Evolutionary conservation across 257 asterid genomes (phyloP).

Genomic region (Thymus mandschuricus): DNA sequence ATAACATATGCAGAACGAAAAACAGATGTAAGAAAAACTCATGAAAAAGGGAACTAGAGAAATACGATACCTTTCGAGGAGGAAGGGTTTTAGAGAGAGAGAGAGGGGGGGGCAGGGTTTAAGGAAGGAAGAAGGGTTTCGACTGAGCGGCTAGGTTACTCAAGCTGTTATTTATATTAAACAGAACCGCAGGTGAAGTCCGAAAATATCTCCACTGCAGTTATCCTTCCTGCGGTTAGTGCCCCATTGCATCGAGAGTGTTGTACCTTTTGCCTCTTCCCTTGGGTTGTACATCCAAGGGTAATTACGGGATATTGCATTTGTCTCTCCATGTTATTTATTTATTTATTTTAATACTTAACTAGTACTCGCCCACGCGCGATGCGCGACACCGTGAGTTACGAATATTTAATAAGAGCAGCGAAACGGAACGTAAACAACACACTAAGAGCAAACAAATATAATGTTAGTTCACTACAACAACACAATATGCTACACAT

Average conservation of each 20-base stretch:
- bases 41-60: not conserved
- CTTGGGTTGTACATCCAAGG: not conserved
- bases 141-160: slow-evolving; percentile 46
- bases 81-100: not conserved
- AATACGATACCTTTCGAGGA: slow-evolving; percentile 17
- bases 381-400: no score
- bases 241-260: not conserved
- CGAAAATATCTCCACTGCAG: slow-evolving; percentile 13
- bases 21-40: not conserved
- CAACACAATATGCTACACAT: no score
- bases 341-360: no score
- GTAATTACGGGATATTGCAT: not conserved
- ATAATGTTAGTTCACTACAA: no score
- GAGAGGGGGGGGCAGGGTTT: no score
- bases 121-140: not conserved
- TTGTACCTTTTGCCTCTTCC: not conserved
- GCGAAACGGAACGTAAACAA: no score
- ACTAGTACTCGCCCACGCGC: no score
- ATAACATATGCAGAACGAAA: not conserved
- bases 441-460: no score
- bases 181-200: not conserved
- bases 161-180: not conserved
- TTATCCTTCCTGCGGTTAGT: slow-evolving; percentile 13
- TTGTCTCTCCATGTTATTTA: no score
- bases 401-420: no score